A percentile compares a stretch with the other conserved stretches of the same genome.
These are phyloP conservation scores for Curvularia lunata DNA, from an alignment of 2,329 filamentous ascomycete genomes.

Conservation along the genomic window DNA sequence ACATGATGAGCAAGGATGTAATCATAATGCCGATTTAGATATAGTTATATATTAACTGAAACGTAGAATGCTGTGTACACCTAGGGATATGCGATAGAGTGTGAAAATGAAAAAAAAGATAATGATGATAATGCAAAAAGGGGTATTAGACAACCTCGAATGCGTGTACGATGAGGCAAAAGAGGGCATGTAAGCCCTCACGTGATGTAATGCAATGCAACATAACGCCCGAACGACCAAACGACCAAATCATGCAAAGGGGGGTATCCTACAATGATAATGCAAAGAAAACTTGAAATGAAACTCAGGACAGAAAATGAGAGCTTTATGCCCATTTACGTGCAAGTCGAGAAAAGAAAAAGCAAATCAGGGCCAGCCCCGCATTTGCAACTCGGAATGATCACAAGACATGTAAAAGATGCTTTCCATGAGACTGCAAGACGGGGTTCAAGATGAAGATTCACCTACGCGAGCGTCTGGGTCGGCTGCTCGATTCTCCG, in stretches of 20 bases:
- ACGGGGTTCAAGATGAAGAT: not conserved
- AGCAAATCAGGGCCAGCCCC: not conserved
- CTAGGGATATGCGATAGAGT: not conserved
- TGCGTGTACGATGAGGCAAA: not conserved
- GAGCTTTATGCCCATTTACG: not conserved
- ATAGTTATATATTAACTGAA: not conserved
- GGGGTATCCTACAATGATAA: constrained; percentile 12
- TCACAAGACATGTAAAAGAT: not conserved
- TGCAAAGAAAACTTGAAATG: not conserved
- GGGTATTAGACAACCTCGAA: constrained; percentile 2
- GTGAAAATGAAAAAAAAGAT: not conserved
- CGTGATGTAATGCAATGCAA: constrained; percentile 4
- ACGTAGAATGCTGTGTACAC: not conserved
- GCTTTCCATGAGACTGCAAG: not conserved
- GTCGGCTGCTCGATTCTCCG: constrained; percentile 32
- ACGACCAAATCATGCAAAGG: constrained; percentile 3
- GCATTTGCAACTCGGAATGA: not conserved
- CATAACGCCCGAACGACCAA: constrained; percentile 10
- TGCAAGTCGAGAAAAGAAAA: not conserved
- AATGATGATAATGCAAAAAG: not conserved
- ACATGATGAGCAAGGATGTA: not conserved
- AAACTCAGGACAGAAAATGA: not conserved
- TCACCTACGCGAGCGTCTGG: constrained; percentile 38
- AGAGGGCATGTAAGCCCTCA: not conserved
- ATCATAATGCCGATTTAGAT: not conserved